Conservation (phyloP, 768 basidiomycete species). For the Boletellus ananas region DNA sequence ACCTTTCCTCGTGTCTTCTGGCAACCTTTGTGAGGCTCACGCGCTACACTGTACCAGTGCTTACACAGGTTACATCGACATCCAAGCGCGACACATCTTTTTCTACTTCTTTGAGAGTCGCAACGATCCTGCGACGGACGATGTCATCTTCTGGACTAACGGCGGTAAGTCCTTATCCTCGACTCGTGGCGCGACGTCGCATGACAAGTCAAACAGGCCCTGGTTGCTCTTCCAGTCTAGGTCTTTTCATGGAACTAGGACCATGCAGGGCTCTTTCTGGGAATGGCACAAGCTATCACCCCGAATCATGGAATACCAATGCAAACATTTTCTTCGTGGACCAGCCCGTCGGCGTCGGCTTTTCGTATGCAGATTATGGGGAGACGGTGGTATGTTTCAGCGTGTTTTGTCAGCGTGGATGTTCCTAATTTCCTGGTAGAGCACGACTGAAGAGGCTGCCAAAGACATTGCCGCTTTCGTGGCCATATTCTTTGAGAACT, state of each 20-base stretch:
- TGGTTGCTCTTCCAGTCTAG: slow-evolving; percentile 55
- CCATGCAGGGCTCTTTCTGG: slow-evolving; percentile 61
- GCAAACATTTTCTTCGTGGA: slow-evolving; percentile 49
- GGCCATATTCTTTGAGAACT: slow-evolving; percentile 70
- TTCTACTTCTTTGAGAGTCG: slow-evolving; percentile 79
- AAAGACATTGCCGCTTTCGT: slow-evolving; percentile 70
- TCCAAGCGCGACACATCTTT: slow-evolving; percentile 60
- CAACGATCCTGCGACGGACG: slow-evolving; percentile 50
- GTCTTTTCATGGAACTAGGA: slow-evolving; percentile 71
- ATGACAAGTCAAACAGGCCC: slow-evolving; percentile 30
- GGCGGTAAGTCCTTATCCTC: slow-evolving; percentile 43
- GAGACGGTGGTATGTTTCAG: slow-evolving; percentile 35
- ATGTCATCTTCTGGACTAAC: slow-evolving; percentile 58
- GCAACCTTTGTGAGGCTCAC: background rate
- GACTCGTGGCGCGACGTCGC: background rate
- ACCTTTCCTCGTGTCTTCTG: background rate
- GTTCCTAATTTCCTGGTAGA: slow-evolving; percentile 30
- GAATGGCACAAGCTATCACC: slow-evolving; percentile 50
- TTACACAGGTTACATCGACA: slow-evolving; percentile 68
- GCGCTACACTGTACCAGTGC: slow-evolving; percentile 31
- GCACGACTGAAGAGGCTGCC: slow-evolving; percentile 64
- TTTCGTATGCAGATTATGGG: slow-evolving; percentile 43
- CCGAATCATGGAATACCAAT: slow-evolving; percentile 64
- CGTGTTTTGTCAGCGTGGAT: background rate
- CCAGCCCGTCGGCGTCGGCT: slow-evolving; percentile 45